Evolutionary conservation across 768 basidiomycete species (phyloP).

Genomic region (Tylopilus vinaceipallidus): DNA sequence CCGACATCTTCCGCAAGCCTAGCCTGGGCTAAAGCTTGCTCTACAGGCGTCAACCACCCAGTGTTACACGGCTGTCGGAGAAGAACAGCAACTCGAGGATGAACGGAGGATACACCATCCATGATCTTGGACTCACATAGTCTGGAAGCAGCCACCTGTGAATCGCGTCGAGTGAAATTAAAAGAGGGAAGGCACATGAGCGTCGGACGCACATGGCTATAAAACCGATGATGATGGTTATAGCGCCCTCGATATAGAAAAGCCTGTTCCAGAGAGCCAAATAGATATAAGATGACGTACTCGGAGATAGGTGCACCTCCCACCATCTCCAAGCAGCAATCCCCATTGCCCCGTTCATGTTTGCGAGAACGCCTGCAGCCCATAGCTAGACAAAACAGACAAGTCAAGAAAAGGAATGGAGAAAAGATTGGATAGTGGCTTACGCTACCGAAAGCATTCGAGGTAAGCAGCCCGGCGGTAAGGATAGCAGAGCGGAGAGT

Average conservation of each 20-base stretch:
- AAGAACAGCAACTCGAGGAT: background rate
- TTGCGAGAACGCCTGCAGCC: conserved; percentile 67
- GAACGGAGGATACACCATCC: background rate
- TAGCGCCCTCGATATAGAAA: conserved; percentile 68
- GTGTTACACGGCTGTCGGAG: conserved; percentile 55
- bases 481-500: conserved; percentile 62
- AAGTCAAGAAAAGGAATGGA: background rate
- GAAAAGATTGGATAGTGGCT: conserved; percentile 15
- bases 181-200: too few species aligned
- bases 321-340: conserved; percentile 74
- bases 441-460: conserved; percentile 66
- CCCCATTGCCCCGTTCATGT: conserved; percentile 66
- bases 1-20: conserved; percentile 68
- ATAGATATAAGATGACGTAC: background rate
- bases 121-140: conserved; percentile 40
- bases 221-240: conserved; percentile 61
- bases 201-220: conserved; percentile 42
- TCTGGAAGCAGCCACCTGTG: conserved; percentile 58
- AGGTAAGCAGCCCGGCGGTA: conserved; percentile 55
- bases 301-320: background rate
- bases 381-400: conserved; percentile 44
- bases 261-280: conserved; percentile 43
- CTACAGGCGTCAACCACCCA: conserved; percentile 49
- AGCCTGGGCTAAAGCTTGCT: conserved; percentile 59
- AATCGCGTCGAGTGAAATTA: background rate